phyloP scores from a whole-genome alignment of 495 filamentous ascomycete genomes.

The Saxispiralis lemnorum region DNA sequence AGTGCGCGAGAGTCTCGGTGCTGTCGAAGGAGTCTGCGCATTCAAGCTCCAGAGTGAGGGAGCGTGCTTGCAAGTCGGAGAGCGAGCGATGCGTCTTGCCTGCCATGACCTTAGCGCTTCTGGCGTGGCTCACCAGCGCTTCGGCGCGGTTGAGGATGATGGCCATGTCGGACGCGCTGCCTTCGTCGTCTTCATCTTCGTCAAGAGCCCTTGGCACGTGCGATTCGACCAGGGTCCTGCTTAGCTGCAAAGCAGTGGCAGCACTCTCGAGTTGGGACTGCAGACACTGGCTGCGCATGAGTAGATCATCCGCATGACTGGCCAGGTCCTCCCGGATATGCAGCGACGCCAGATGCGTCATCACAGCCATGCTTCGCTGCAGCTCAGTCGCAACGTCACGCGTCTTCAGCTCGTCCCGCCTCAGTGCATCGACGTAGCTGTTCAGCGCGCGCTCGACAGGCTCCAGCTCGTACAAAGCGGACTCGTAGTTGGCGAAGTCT shows the following conservation, averaged over 20 bases:
- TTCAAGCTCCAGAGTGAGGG: conserved; percentile 51
- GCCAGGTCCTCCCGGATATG: conserved; percentile 56
- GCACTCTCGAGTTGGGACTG: conserved; percentile 70
- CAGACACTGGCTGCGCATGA: conserved; percentile 53
- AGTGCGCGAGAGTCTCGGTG: conserved; percentile 43
- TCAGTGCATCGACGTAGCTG: conserved; percentile 67
- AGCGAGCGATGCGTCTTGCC: conserved; percentile 61
- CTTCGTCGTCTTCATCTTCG: conserved; percentile 39
- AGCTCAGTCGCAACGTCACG: conserved; percentile 63
- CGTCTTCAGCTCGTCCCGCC: conserved; percentile 73
- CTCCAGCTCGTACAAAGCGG: conserved; percentile 71
- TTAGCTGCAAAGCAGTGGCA: conserved; percentile 45
- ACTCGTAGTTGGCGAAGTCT: conserved; percentile 56
- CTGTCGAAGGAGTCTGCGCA: conserved; percentile 37
- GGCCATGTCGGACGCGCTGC: conserved; percentile 39
- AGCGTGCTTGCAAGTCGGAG: conserved; percentile 60
- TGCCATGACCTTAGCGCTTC: conserved; percentile 70
- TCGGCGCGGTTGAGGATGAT: conserved; percentile 58
- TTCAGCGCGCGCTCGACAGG: conserved; percentile 83
- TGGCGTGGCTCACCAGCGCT: conserved; percentile 49
- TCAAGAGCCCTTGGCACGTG: conserved; percentile 31
- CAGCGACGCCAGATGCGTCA: conserved; percentile 67
- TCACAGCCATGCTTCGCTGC: conserved; percentile 63
- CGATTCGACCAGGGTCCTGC: conserved; percentile 41
- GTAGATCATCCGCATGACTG: conserved; percentile 61